Percentiles rank a stretch among this genome's conserved stretches.
Conservation (phyloP, 2,329 filamentous ascomycete genomes). For the Pezicula carpinea region DNA sequence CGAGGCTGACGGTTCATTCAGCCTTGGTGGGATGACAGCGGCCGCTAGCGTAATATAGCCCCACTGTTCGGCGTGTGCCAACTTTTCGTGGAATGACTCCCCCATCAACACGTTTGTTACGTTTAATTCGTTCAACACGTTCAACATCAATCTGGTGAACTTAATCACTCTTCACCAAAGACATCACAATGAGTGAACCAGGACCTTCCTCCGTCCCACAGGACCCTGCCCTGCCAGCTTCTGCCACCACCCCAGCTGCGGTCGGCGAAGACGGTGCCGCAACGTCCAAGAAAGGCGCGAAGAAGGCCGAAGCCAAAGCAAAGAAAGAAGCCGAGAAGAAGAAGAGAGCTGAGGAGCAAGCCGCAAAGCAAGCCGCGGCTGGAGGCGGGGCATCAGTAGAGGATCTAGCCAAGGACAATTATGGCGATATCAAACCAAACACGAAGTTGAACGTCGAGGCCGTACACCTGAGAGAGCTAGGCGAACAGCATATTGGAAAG, state of each 20-base stretch:
- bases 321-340: constrained; percentile 85
- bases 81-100: too few relatives aligned
- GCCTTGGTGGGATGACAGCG: too few relatives aligned
- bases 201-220: neutral
- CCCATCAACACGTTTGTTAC: too few relatives aligned
- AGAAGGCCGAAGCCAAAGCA: constrained; percentile 81
- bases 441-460: constrained; percentile 50
- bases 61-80: too few relatives aligned
- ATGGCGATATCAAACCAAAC: constrained; percentile 63
- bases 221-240: constrained; percentile 3
- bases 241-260: neutral
- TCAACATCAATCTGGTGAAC: too few relatives aligned
- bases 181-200: constrained; percentile 1
- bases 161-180: neutral
- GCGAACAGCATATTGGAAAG: constrained; percentile 61
- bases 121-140: too few relatives aligned
- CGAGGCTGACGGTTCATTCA: too few relatives aligned
- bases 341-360: constrained; percentile 66
- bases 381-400: constrained; percentile 58
- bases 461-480: constrained; percentile 58
- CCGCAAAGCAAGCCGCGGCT: constrained; percentile 57
- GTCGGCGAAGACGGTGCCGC: constrained; percentile 6
- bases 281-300: constrained; percentile 70
- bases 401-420: constrained; percentile 70
- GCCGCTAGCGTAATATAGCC: too few relatives aligned